Conservation (phyloP, 73 alveolate species). For the Paramecium octaurelia region DNA sequence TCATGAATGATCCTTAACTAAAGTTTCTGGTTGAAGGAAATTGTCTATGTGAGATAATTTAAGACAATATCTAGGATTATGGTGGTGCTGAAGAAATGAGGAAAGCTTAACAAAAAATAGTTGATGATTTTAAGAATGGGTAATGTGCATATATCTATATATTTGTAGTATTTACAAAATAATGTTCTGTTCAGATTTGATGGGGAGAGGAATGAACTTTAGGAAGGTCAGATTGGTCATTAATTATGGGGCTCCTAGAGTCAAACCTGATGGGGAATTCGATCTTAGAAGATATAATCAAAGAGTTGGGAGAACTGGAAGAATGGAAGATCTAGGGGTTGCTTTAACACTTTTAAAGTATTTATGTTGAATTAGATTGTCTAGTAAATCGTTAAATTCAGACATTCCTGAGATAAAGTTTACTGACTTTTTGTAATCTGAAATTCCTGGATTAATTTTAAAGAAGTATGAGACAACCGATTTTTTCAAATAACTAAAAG, state of each 20-base stretch:
- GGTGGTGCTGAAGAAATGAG: constrained; percentile 8
- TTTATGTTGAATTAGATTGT: not conserved
- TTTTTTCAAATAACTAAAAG: not conserved
- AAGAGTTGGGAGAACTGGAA: constrained; percentile 51
- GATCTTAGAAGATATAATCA: constrained; percentile 31
- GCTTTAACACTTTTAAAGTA: constrained; percentile 41
- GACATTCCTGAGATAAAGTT: not conserved
- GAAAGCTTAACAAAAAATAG: not conserved
- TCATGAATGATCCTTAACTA: not conserved
- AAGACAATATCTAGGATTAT: not conserved
- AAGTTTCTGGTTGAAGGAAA: not conserved
- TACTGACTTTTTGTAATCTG: not conserved
- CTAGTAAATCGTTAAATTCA: not conserved
- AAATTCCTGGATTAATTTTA: not conserved
- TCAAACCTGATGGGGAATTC: not conserved
- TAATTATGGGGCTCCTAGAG: constrained; percentile 33
- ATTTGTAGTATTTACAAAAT: not conserved
- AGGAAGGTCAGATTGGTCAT: constrained; percentile 23
- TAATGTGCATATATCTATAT: not conserved
- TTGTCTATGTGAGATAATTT: constrained; percentile 3
- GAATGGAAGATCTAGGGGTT: constrained; percentile 47
- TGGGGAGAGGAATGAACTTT: constrained; percentile 50
- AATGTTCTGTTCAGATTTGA: constrained; percentile 40
- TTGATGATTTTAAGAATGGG: constrained; percentile 2
- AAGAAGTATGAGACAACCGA: not conserved